phyloP scores from a whole-genome alignment of 208 protist genomes.

The Trypanosoma platydactyli region DNA sequence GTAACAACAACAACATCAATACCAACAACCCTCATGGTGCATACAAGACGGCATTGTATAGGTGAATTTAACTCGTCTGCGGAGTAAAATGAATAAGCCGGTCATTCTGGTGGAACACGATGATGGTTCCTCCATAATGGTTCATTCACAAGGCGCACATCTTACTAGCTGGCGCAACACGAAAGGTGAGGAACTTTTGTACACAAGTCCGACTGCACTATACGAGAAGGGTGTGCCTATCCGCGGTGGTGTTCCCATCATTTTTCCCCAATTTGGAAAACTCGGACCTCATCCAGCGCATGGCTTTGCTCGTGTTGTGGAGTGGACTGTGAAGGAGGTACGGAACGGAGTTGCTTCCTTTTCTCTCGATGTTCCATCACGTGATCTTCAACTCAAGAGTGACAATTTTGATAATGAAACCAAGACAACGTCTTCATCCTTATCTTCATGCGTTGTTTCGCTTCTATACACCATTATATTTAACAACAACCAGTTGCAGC shows the following conservation, averaged over 20 bases:
- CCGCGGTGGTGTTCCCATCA: slow-evolving; percentile 87
- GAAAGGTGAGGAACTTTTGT: slow-evolving; percentile 69
- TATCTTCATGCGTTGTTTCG: neutral
- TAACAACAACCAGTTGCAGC: slow-evolving; percentile 46
- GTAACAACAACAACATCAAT: neutral
- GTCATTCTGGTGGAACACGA: slow-evolving; percentile 13
- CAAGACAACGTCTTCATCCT: neutral
- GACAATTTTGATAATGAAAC: neutral
- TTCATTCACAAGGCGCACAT: slow-evolving; percentile 88
- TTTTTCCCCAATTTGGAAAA: slow-evolving; percentile 88
- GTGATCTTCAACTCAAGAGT: neutral
- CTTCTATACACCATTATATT: slow-evolving; percentile 77
- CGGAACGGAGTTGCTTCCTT: slow-evolving; percentile 22
- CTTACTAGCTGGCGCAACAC: slow-evolving; percentile 75
- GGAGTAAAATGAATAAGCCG: slow-evolving; percentile 9
- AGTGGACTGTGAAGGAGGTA: slow-evolving; percentile 25
- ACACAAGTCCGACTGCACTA: slow-evolving; percentile 78
- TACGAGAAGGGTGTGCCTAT: slow-evolving; percentile 70
- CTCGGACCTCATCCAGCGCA: slow-evolving; percentile 67
- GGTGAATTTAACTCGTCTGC: neutral
- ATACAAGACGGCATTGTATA: neutral
- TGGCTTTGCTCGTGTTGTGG: slow-evolving; percentile 70
- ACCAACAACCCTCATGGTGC: no score
- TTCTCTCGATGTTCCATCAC: slow-evolving; percentile 10
- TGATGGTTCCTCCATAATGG: slow-evolving; percentile 73